Evolutionary conservation across 2,329 filamentous ascomycete genomes (phyloP).

Genomic region (Aureobasidium sp.): DNA sequence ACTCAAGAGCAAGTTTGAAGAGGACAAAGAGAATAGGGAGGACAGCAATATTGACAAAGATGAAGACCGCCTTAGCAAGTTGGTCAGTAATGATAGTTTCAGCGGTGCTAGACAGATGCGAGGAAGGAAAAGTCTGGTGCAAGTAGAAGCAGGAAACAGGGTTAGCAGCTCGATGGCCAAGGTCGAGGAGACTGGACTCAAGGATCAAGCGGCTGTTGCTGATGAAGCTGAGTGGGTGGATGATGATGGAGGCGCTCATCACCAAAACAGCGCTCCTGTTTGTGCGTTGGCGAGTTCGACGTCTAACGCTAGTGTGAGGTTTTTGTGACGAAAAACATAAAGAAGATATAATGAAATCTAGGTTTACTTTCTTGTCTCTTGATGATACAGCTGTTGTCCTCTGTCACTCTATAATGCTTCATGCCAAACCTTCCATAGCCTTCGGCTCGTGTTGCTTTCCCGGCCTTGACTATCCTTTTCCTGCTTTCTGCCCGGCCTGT

Average conservation of each 20-base stretch:
- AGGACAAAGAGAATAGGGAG: conserved; percentile 14
- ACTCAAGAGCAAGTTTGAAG: not conserved
- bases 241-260: not conserved
- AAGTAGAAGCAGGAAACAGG: conserved; percentile 19
- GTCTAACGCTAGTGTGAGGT: conserved; percentile 8
- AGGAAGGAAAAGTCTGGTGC: conserved; percentile 14
- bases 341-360: no score
- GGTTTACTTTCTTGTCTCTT: no score
- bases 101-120: conserved; percentile 19
- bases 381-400: no score
- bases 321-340: not conserved
- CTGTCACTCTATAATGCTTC: not conserved
- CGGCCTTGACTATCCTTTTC: no score
- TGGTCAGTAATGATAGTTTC: conserved; percentile 26
- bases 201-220: conserved; percentile 19
- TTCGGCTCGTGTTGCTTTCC: no score
- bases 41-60: not conserved
- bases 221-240: conserved; percentile 17
- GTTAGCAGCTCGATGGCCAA: conserved; percentile 27
- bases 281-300: not conserved
- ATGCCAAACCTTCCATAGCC: no score
- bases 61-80: conserved; percentile 22
- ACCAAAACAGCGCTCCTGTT: not conserved
- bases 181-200: conserved; percentile 19
- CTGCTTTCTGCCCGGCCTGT: no score